Conservation (phyloP, 1,139 yeast genomes). For the Kluyveromyces sp. region DNA sequence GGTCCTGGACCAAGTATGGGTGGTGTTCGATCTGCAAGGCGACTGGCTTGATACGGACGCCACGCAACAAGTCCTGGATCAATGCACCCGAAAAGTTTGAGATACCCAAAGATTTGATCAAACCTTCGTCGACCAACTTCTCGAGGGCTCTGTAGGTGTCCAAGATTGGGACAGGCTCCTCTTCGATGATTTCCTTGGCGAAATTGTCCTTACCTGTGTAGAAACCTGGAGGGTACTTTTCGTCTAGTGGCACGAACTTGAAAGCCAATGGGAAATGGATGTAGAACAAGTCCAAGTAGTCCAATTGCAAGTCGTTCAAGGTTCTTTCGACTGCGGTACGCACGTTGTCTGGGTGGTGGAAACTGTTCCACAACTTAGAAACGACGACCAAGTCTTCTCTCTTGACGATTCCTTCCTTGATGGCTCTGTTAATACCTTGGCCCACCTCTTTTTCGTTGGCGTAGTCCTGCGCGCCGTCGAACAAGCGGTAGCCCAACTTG, state of each 20-base stretch:
- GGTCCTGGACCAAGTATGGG: slow-evolving; percentile 77
- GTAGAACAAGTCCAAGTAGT: slow-evolving; percentile 65
- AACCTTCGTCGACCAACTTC: slow-evolving; percentile 51
- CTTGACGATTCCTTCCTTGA: slow-evolving; percentile 57
- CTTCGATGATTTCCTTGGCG: slow-evolving; percentile 37
- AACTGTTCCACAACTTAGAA: slow-evolving; percentile 76
- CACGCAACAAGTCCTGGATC: slow-evolving; percentile 65
- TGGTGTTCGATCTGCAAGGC: slow-evolving; percentile 85
- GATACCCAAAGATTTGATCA: slow-evolving; percentile 69
- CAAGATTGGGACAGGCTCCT: slow-evolving; percentile 61
- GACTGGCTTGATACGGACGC: slow-evolving; percentile 67
- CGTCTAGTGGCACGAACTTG: slow-evolving; percentile 64
- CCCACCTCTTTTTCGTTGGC: slow-evolving; percentile 75
- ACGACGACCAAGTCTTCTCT: slow-evolving; percentile 70
- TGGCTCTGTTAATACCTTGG: slow-evolving; percentile 54
- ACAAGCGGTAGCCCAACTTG: slow-evolving; percentile 63
- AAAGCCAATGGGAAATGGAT: slow-evolving; percentile 78
- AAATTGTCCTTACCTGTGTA: slow-evolving; percentile 54
- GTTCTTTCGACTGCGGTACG: slow-evolving; percentile 52
- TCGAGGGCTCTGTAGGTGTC: slow-evolving; percentile 82
- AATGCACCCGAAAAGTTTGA: slow-evolving; percentile 78
- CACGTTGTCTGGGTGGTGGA: slow-evolving; percentile 51
- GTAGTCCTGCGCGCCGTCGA: slow-evolving; percentile 73
- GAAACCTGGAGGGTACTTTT: slow-evolving; percentile 65
- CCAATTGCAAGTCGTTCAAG: slow-evolving; percentile 55